phyloP scores from a whole-genome alignment of 441 rosid genomes.

The Francoa sonchifolia region DNA sequence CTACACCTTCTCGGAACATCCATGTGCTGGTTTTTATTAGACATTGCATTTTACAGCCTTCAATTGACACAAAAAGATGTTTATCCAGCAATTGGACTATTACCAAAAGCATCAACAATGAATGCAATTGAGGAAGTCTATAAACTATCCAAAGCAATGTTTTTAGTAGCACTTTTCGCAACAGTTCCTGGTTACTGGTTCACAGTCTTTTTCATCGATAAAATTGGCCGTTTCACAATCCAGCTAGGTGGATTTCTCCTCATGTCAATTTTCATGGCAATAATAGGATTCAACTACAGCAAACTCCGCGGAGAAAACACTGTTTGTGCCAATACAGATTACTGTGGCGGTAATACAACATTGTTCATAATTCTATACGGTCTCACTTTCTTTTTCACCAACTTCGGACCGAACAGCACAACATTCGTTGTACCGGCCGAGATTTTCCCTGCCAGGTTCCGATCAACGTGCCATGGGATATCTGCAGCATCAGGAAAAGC shows the following conservation, averaged over 20 bases:
- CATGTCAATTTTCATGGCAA: constrained; percentile 39
- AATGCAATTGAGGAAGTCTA: constrained; percentile 37
- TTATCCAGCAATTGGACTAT: constrained; percentile 25
- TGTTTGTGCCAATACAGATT: constrained; percentile 2
- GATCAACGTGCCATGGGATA: constrained; percentile 62
- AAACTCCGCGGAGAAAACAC: constrained; percentile 15
- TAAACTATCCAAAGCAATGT: constrained; percentile 25
- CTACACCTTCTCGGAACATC: constrained; percentile 32
- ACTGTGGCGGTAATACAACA: constrained; percentile 16
- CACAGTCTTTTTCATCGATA: constrained; percentile 35
- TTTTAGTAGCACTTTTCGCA: constrained; percentile 27
- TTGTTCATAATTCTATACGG: constrained; percentile 31
- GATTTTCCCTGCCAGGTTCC: constrained; percentile 49
- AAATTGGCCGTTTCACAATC: constrained; percentile 30
- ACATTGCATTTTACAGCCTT: constrained; percentile 35
- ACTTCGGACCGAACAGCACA: constrained; percentile 63
- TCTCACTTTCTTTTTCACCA: constrained; percentile 47
- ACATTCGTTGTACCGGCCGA: constrained; percentile 63
- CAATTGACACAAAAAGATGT: constrained; percentile 33
- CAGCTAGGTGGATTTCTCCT: constrained; percentile 36
- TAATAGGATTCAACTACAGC: constrained; percentile 21
- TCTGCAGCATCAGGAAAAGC: constrained; percentile 61
- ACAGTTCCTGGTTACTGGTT: constrained; percentile 45
- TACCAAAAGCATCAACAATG: constrained; percentile 22
- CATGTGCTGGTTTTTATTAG: constrained; percentile 36